A percentile compares a stretch with the other conserved stretches of the same genome.
Evolutionary conservation across 495 filamentous ascomycete genomes (phyloP).

Genomic region (Penicillium angulare): DNA sequence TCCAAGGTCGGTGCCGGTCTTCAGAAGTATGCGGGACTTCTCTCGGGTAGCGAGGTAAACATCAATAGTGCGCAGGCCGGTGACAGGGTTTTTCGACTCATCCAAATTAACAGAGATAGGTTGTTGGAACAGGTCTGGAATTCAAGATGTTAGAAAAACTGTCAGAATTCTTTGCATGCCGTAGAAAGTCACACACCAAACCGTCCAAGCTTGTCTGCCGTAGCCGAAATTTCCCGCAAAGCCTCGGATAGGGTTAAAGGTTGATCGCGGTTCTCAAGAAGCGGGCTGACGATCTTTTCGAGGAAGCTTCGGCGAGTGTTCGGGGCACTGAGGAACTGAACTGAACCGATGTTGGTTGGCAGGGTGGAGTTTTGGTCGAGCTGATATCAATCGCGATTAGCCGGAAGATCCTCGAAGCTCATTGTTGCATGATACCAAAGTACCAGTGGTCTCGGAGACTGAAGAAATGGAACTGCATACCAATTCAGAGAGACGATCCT

Average conservation of each 20-base stretch:
- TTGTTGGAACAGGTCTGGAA: conserved; percentile 78
- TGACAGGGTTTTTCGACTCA: conserved; percentile 58
- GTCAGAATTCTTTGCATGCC: neutral
- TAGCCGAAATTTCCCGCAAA: conserved; percentile 63
- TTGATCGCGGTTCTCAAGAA: conserved; percentile 63
- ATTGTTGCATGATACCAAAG: neutral
- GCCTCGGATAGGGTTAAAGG: conserved; percentile 77
- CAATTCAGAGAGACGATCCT: conserved; percentile 57
- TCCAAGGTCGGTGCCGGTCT: conserved; percentile 90
- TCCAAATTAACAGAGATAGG: conserved; percentile 80
- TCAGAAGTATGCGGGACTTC: conserved; percentile 74
- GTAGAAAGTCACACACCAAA: conserved; percentile 62
- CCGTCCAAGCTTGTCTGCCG: conserved; percentile 69
- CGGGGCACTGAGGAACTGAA: conserved; percentile 74
- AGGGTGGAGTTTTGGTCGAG: conserved; percentile 76
- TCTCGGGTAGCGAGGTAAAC: conserved; percentile 74
- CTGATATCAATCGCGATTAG: conserved; percentile 41
- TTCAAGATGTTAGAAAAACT: conserved; percentile 12
- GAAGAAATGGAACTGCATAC: conserved; percentile 25
- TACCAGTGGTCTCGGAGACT: neutral
- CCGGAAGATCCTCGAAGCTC: conserved; percentile 8
- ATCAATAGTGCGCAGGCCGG: conserved; percentile 66
- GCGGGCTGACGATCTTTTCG: conserved; percentile 70
- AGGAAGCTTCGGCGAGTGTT: conserved; percentile 81
- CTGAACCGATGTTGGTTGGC: conserved; percentile 74